Conservation (phyloP, 163 green algal genomes). For the Volvox carteri region DNA sequence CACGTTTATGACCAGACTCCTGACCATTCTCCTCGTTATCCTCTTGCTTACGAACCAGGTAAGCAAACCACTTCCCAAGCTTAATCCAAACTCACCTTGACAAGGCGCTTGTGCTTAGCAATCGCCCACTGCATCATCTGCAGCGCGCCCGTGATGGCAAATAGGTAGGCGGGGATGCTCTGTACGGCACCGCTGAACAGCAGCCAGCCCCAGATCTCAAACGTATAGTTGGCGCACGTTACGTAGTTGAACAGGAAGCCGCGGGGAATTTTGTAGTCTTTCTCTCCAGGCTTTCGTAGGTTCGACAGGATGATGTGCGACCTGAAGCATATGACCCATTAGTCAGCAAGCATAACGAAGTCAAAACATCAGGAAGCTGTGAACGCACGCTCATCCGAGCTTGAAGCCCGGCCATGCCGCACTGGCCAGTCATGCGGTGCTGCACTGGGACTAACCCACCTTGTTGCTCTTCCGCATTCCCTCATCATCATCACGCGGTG, state of each 20-base stretch:
- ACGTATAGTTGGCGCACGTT: slow-evolving; percentile 98
- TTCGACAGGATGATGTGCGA: slow-evolving; percentile 93
- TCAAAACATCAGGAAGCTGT: no score
- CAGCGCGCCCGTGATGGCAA: slow-evolving; percentile 85
- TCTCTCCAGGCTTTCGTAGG: slow-evolving; percentile 83
- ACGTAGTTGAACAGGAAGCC: slow-evolving; percentile 96
- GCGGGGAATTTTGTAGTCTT: slow-evolving; percentile 92
- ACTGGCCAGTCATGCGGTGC: no score
- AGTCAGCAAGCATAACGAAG: no score
- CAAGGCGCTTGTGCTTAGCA: slow-evolving; percentile 94
- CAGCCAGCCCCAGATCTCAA: slow-evolving; percentile 95
- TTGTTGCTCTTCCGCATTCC: no score
- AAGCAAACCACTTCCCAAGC: background rate
- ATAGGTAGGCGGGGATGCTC: slow-evolving; percentile 86
- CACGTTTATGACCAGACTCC: no score
- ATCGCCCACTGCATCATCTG: slow-evolving; percentile 97
- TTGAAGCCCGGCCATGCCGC: no score
- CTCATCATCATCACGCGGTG: no score
- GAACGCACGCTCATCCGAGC: no score
- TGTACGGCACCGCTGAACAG: slow-evolving; percentile 88
- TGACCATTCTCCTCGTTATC: no score
- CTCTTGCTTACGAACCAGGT: no score
- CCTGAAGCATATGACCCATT: slow-evolving; percentile 61
- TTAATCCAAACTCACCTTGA: slow-evolving; percentile 75
- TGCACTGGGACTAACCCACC: no score